Conservation (phyloP, 768 basidiomycete species). For the Leucocoprinus leucothites region DNA sequence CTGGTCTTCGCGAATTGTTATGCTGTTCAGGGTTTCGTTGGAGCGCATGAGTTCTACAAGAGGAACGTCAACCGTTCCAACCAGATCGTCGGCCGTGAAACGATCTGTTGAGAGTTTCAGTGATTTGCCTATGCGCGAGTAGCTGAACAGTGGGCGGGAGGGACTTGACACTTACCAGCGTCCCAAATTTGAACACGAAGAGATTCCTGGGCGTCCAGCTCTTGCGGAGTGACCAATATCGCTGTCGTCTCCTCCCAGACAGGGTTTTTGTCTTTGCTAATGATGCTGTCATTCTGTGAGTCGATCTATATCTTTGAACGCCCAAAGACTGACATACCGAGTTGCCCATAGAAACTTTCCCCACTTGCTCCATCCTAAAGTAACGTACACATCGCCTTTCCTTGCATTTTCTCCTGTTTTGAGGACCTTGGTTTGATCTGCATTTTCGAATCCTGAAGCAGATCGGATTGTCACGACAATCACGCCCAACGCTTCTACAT, state of each 20-base stretch:
- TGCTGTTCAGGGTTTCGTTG: constrained; percentile 40
- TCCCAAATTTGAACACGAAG: constrained; percentile 71
- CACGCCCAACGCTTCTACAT: constrained; percentile 64
- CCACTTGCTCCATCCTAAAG: constrained; percentile 61
- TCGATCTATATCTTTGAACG: too few relatives aligned
- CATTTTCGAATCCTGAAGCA: constrained; percentile 46
- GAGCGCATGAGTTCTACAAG: constrained; percentile 31
- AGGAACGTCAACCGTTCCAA: constrained; percentile 45
- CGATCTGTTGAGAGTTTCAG: constrained; percentile 24
- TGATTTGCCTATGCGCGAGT: too few relatives aligned
- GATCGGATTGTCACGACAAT: constrained; percentile 63
- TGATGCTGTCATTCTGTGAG: constrained; percentile 43
- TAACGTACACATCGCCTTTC: too few relatives aligned
- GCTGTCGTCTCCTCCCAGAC: constrained; percentile 70
- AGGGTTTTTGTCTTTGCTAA: constrained; percentile 57
- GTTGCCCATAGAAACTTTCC: constrained; percentile 70
- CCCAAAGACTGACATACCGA: constrained; percentile 32
- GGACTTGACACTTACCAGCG: constrained; percentile 54
- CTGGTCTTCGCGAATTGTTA: constrained; percentile 42
- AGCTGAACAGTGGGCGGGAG: too few relatives aligned
- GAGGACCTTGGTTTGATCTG: constrained; percentile 34
- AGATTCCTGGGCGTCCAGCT: constrained; percentile 64
- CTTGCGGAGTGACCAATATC: constrained; percentile 59
- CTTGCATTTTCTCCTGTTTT: constrained; percentile 24
- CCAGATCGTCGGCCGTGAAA: constrained; percentile 44